Percentiles rank a stretch among this genome's conserved stretches.
Conservation (phyloP, 371 early-diverging fungal species). For the Rhizopus delemar region DNA sequence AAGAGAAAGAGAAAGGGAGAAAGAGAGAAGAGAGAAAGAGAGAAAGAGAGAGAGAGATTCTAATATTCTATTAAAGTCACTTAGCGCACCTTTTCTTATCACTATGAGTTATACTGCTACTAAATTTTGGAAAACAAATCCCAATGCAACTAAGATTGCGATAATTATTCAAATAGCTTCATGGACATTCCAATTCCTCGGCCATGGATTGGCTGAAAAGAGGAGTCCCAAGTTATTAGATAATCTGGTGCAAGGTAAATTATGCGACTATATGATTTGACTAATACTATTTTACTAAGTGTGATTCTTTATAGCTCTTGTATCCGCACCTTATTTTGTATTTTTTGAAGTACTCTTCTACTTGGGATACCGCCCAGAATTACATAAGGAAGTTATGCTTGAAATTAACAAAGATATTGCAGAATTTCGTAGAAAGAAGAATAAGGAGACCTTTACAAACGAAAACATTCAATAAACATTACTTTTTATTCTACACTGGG, state of each 20-base stretch:
- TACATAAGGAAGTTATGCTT: slow-evolving; percentile 64
- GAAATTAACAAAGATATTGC: slow-evolving; percentile 66
- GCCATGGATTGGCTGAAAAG: slow-evolving; percentile 85
- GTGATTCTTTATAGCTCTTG: slow-evolving; percentile 61
- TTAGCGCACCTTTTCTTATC: slow-evolving; percentile 66
- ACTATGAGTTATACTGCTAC: slow-evolving; percentile 62
- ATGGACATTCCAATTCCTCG: slow-evolving; percentile 91
- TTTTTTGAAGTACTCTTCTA: slow-evolving; percentile 86
- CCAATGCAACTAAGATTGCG: slow-evolving; percentile 57
- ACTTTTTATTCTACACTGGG: no score
- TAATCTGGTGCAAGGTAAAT: slow-evolving; percentile 76
- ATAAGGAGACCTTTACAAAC: background rate
- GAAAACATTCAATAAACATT: background rate
- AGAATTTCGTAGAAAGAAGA: slow-evolving; percentile 55
- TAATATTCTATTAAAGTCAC: slow-evolving; percentile 28
- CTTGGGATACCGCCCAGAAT: slow-evolving; percentile 79
- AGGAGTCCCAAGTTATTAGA: slow-evolving; percentile 89
- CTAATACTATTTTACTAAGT: background rate
- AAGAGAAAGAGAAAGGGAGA: no score
- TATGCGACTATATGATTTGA: background rate
- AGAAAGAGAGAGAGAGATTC: no score
- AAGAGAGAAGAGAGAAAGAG: no score
- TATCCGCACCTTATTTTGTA: slow-evolving; percentile 94
- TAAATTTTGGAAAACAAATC: slow-evolving; percentile 47
- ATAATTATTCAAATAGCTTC: slow-evolving; percentile 62